Evolutionary conservation across 768 basidiomycete genomes (phyloP).

Genomic region (Mrakia hoshinonis): DNA sequence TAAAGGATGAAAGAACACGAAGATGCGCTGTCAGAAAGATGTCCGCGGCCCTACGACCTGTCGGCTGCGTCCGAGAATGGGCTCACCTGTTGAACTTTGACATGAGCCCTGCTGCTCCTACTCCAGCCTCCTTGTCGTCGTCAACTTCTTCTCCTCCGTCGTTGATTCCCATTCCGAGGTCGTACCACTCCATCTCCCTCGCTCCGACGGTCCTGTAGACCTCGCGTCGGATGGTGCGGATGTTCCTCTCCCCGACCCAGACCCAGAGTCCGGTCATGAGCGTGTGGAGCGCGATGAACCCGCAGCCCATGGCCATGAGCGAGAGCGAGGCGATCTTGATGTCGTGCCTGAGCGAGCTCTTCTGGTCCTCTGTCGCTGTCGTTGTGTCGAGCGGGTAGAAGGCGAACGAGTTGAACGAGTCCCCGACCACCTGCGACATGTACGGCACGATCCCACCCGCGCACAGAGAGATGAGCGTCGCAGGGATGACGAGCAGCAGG

Average conservation of each 20-base stretch:
- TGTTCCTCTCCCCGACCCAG: conserved; percentile 72
- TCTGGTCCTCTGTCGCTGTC: conserved; percentile 34
- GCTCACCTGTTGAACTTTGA: conserved; percentile 74
- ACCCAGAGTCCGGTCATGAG: conserved; percentile 76
- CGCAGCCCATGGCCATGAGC: conserved; percentile 37
- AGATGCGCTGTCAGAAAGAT: background rate
- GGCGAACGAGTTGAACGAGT: conserved; percentile 65
- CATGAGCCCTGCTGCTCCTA: conserved; percentile 82
- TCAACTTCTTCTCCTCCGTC: conserved; percentile 31
- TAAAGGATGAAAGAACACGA: conserved; percentile 38
- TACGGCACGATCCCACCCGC: conserved; percentile 69
- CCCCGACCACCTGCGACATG: conserved; percentile 75
- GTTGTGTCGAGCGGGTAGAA: conserved; percentile 45
- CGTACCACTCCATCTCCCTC: conserved; percentile 86
- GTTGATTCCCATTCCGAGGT: conserved; percentile 56
- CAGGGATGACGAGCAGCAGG: conserved; percentile 56
- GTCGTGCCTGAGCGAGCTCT: conserved; percentile 31
- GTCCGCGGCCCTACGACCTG: background rate
- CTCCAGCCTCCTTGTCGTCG: conserved; percentile 46
- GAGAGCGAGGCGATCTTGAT: conserved; percentile 36
- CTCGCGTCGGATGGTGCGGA: conserved; percentile 54
- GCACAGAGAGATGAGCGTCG: conserved; percentile 52
- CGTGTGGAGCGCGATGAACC: conserved; percentile 57
- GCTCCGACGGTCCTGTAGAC: conserved; percentile 61
- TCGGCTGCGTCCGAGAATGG: background rate